phyloP scores from a whole-genome alignment of 331 rosid species.

The Acacia pycnantha region DNA sequence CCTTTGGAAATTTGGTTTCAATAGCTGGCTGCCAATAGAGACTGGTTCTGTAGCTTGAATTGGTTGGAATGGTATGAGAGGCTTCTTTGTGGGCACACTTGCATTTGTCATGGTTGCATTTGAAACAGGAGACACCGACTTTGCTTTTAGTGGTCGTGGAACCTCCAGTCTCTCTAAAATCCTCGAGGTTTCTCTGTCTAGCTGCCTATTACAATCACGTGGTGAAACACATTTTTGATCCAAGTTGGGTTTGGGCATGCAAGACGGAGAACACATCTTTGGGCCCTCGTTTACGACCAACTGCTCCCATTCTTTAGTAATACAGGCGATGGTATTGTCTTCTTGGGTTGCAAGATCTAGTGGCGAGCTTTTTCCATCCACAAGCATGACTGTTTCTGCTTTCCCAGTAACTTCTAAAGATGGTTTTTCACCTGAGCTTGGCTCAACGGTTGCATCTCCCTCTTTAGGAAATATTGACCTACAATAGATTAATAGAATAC shows the following conservation, averaged over 20 bases:
- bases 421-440: slow-evolving; percentile 37
- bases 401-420: slow-evolving; percentile 27
- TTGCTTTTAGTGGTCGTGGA: slow-evolving; percentile 60
- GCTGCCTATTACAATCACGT: slow-evolving; percentile 46
- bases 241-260: slow-evolving; percentile 41
- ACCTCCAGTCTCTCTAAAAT: slow-evolving; percentile 83
- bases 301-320: slow-evolving; percentile 81
- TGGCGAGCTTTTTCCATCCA: slow-evolving; percentile 20
- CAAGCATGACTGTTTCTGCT: slow-evolving; percentile 28
- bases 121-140: slow-evolving; percentile 35
- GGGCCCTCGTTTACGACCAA: slow-evolving; percentile 62
- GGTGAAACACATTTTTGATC: slow-evolving; percentile 40
- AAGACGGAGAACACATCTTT: slow-evolving; percentile 45
- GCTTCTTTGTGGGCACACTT: slow-evolving; percentile 40
- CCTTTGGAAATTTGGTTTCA: slow-evolving; percentile 55
- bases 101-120: slow-evolving; percentile 30
- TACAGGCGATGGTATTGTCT: slow-evolving; percentile 45
- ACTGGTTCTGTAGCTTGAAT: slow-evolving; percentile 37
- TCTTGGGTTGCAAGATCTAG: slow-evolving; percentile 35
- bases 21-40: slow-evolving; percentile 39
- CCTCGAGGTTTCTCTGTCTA: slow-evolving; percentile 62
- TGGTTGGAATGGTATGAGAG: slow-evolving; percentile 46
- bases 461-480: slow-evolving; percentile 50
- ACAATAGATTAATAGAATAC: slow-evolving; percentile 22
- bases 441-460: slow-evolving; percentile 40